Percentiles rank a stretch among this genome's conserved stretches.
Conservation (phyloP, 2,329 filamentous ascomycete species). For the Colletotrichum sp. region DNA sequence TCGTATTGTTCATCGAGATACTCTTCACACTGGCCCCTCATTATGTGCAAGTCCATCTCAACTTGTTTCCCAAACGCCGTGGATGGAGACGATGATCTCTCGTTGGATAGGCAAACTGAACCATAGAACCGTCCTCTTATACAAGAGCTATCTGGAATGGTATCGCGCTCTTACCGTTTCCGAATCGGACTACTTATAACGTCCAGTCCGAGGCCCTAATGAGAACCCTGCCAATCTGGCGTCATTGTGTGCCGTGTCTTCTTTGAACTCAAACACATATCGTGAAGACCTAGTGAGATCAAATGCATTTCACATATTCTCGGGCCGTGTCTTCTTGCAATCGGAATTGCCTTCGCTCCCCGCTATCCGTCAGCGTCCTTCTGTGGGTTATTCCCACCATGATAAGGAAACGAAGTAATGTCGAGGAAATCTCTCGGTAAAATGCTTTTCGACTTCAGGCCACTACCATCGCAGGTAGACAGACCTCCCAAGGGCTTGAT, state of each 20-base stretch:
- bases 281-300: neutral
- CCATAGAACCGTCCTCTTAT: neutral
- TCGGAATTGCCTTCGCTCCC: fast-evolving
- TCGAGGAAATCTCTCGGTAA: neutral
- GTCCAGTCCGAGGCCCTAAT: neutral
- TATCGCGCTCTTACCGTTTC: neutral
- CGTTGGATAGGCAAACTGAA: neutral
- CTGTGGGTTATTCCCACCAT: neutral
- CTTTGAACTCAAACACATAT: neutral
- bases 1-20: neutral
- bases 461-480: neutral
- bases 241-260: neutral
- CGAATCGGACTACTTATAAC: neutral
- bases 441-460: neutral
- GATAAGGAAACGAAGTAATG: neutral
- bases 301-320: neutral
- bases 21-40: neutral
- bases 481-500: neutral
- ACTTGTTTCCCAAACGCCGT: neutral
- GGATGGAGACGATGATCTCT: neutral
- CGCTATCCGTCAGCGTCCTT: neutral
- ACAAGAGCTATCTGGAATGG: neutral
- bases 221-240: too few relatives aligned
- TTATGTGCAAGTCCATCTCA: neutral
- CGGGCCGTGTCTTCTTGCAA: neutral